Conservation (phyloP, 495 filamentous ascomycete species). For the Letharia lupina region DNA sequence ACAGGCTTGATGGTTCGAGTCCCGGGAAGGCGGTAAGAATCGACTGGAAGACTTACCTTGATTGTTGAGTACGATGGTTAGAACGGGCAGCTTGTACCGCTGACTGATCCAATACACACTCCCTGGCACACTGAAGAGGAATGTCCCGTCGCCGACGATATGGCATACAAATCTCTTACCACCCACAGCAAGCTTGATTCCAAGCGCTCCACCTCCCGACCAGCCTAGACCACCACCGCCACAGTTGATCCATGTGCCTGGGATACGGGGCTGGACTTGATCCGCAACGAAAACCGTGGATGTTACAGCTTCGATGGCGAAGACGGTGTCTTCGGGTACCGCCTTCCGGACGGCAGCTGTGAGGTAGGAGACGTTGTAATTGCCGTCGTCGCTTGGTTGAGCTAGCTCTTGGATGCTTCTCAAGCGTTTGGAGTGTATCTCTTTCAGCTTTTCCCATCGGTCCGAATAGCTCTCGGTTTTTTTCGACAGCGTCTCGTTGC, state of each 20-base stretch:
- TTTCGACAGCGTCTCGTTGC: conserved; percentile 40
- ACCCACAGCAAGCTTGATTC: conserved; percentile 74
- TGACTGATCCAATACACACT: conserved; percentile 88
- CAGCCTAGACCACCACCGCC: conserved; percentile 90
- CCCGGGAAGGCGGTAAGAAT: not conserved
- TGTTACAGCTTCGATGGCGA: conserved; percentile 83
- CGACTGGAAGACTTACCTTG: conserved; percentile 47
- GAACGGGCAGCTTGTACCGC: conserved; percentile 77
- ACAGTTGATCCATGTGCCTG: conserved; percentile 86
- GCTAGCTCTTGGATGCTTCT: conserved; percentile 49
- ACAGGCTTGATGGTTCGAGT: not conserved
- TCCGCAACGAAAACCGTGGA: conserved; percentile 72
- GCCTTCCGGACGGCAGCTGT: conserved; percentile 52
- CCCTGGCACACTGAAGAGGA: conserved; percentile 78
- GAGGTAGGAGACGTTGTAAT: conserved; percentile 64
- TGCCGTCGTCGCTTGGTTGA: conserved; percentile 48
- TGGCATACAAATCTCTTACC: conserved; percentile 78
- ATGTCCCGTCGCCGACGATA: conserved; percentile 90
- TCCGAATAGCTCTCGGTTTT: conserved; percentile 35
- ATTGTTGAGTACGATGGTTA: conserved; percentile 92
- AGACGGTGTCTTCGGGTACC: conserved; percentile 72
- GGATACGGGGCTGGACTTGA: conserved; percentile 64
- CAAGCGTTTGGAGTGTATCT: conserved; percentile 52
- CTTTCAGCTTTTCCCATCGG: conserved; percentile 49
- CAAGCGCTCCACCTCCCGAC: conserved; percentile 84